Evolutionary conservation across 2,329 filamentous ascomycete species (phyloP).

Genomic region (Calonectria pauciramosa): DNA sequence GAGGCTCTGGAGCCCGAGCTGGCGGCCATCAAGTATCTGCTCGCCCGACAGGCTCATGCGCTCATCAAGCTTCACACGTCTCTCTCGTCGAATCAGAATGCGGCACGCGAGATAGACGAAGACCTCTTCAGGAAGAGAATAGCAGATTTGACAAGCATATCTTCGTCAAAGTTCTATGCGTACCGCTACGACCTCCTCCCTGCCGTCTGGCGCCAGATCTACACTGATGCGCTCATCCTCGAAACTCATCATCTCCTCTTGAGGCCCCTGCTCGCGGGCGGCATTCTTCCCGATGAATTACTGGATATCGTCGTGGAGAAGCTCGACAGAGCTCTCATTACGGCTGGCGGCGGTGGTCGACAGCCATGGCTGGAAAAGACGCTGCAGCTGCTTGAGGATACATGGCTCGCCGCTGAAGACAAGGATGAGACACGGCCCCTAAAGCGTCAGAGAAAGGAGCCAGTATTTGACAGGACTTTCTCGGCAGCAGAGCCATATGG

Average conservation of each 20-base stretch:
- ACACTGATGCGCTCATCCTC: constrained; percentile 78
- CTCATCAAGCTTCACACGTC: constrained; percentile 42
- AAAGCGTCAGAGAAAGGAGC: constrained; percentile 38
- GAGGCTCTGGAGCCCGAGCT: constrained; percentile 26
- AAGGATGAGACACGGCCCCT: constrained; percentile 30
- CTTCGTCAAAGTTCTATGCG: constrained; percentile 77
- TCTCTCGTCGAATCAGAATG: background rate
- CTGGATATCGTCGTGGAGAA: constrained; percentile 72
- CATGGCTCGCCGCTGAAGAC: constrained; percentile 36
- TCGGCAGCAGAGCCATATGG: constrained; percentile 47
- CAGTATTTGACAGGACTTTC: constrained; percentile 36
- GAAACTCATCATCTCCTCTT: constrained; percentile 62
- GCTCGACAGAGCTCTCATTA: constrained; percentile 83
- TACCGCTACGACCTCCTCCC: constrained; percentile 78
- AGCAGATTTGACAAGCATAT: constrained; percentile 70
- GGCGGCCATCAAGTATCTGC: constrained; percentile 43
- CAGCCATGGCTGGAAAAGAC: constrained; percentile 65
- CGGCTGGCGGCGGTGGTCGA: constrained; percentile 74
- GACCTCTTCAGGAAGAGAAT: constrained; percentile 58
- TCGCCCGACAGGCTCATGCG: constrained; percentile 46
- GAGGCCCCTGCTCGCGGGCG: constrained; percentile 4
- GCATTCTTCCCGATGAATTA: constrained; percentile 28
- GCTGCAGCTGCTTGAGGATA: constrained; percentile 58
- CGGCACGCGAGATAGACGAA: constrained; percentile 18
- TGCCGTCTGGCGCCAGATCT: constrained; percentile 77